Percentiles rank a stretch among this genome's conserved stretches.
phyloP scores from a whole-genome alignment of 1,284 basidiomycete genomes.

The Ganoderma sinense region DNA sequence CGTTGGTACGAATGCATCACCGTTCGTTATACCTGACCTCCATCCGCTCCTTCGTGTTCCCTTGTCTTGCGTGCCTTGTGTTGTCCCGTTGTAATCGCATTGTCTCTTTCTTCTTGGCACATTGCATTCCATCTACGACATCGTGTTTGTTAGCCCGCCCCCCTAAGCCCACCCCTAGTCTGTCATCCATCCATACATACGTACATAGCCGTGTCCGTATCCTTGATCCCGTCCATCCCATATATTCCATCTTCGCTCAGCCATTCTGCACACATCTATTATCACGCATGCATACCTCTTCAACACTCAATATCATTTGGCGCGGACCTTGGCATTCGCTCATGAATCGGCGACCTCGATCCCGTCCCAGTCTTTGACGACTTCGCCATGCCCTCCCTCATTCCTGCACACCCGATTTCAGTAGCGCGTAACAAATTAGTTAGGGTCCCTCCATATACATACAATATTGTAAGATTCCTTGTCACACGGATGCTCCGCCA shows the following conservation, averaged over 20 bases:
- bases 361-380: conserved; percentile 18
- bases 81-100: conserved; percentile 4
- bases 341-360: conserved; percentile 9
- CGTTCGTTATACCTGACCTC: conserved; percentile 30
- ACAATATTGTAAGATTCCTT: conserved; percentile 25
- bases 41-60: conserved; percentile 14
- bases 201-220: neutral
- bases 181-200: neutral
- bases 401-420: neutral
- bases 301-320: neutral
- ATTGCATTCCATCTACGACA: conserved; percentile 13
- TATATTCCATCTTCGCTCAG: neutral
- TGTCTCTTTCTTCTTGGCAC: conserved; percentile 4
- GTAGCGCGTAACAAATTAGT: conserved; percentile 11
- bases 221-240: neutral
- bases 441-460: conserved; percentile 15
- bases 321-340: neutral
- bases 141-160: neutral
- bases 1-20: conserved; percentile 25
- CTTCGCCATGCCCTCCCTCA: conserved; percentile 9
- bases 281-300: neutral
- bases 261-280: conserved; percentile 1
- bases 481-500: conserved; percentile 17
- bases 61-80: neutral
- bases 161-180: neutral